A percentile compares a stretch with the other conserved stretches of the same genome.
Evolutionary conservation across 2,329 filamentous ascomycete species (phyloP).

Genomic region (Nemania sp.): DNA sequence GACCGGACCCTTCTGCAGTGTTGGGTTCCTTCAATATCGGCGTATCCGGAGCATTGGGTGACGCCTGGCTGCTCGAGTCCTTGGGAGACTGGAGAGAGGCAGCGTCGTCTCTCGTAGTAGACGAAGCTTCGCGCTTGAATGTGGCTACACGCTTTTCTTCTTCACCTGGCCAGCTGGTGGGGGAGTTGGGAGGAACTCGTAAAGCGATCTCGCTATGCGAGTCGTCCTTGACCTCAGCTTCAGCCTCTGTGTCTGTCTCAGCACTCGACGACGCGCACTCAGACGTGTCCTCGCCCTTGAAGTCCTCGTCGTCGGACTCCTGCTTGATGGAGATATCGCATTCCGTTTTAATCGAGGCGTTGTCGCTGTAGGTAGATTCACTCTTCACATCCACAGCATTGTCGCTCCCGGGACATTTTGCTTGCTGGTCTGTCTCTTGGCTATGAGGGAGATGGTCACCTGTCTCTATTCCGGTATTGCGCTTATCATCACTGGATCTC

Average conservation of each 20-base stretch:
- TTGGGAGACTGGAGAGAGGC: no score
- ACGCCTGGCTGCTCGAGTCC: background rate
- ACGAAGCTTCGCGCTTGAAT: no score
- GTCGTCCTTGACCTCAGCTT: background rate
- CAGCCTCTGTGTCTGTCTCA: background rate
- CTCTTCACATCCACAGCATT: background rate
- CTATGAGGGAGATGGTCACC: no score
- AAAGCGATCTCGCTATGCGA: background rate
- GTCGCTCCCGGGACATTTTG: no score
- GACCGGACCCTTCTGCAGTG: background rate
- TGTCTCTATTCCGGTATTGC: background rate
- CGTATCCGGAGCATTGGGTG: background rate
- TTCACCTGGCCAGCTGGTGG: no score
- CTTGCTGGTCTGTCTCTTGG: no score
- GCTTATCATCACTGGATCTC: no score
- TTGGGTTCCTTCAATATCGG: background rate
- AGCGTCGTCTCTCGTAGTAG: no score
- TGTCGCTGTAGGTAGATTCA: background rate
- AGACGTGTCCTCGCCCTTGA: background rate
- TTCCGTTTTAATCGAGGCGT: background rate
- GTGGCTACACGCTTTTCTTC: no score
- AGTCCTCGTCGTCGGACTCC: background rate
- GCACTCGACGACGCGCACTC: background rate
- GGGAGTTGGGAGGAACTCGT: no score
- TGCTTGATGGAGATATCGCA: background rate